These are phyloP conservation scores for Clarireedia homoeocarpa DNA, from an alignment of 2,329 filamentous ascomycete species.

Conservation along the genomic window DNA sequence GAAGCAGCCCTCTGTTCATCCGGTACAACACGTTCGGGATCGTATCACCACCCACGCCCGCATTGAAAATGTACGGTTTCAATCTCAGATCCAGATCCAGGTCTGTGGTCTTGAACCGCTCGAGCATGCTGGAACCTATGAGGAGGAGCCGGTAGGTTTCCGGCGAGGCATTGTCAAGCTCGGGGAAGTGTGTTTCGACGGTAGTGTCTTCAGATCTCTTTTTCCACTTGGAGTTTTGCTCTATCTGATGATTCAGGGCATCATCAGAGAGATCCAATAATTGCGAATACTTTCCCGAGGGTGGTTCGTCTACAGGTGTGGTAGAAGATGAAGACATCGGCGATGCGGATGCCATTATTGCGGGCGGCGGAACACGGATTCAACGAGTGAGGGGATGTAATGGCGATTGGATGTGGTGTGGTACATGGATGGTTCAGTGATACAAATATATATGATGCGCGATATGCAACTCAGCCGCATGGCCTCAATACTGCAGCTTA, in stretches of 20 bases:
- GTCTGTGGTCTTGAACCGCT: conserved; percentile 10
- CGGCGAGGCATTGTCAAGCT: not conserved
- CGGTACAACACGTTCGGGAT: conserved; percentile 12
- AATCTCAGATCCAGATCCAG: not conserved
- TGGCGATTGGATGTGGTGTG: no score
- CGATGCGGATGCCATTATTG: no score
- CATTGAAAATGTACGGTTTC: conserved; percentile 10
- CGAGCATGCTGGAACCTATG: conserved; percentile 12
- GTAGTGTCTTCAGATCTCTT: conserved; percentile 3
- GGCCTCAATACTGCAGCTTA: no score
- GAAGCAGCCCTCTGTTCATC: conserved; percentile 3
- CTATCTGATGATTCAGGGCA: not conserved
- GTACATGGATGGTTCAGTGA: no score
- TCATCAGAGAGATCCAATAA: not conserved
- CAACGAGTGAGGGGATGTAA: no score
- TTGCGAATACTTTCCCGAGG: no score
- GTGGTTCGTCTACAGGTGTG: no score
- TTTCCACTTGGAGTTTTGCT: conserved; percentile 1
- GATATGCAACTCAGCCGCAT: no score
- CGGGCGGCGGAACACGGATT: no score
- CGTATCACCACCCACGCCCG: conserved; percentile 12
- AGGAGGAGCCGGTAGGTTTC: not conserved
- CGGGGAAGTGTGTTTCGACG: not conserved
- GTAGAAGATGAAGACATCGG: no score
- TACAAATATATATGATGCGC: no score